A percentile compares a stretch with the other conserved stretches of the same genome.
phyloP scores from a whole-genome alignment of 176 grass and related monocot genomes.

The Hordeum marinum region DNA sequence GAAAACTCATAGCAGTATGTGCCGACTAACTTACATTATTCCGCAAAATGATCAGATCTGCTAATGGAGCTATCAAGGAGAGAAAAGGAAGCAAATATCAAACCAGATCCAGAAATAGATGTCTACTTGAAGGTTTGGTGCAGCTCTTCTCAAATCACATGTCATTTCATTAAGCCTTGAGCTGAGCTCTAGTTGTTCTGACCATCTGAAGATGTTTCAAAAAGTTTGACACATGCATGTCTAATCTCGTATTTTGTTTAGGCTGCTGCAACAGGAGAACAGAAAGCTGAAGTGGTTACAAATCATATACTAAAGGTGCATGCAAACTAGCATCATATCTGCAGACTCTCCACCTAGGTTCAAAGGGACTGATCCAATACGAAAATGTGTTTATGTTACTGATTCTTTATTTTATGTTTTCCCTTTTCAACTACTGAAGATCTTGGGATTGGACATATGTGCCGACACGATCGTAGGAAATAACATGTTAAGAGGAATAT shows the following conservation, averaged over 20 bases:
- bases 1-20: not conserved
- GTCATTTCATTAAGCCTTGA: not conserved
- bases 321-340: not conserved
- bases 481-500: constrained; percentile 86
- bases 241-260: not conserved
- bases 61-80: constrained; percentile 59
- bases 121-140: constrained; percentile 64
- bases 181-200: not conserved
- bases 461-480: constrained; percentile 85
- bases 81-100: constrained; percentile 66
- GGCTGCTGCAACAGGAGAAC: constrained; percentile 61
- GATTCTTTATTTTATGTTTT: not conserved
- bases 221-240: not conserved
- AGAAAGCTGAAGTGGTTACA: constrained; percentile 63
- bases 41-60: constrained; percentile 30
- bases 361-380: not conserved
- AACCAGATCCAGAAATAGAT: constrained; percentile 69
- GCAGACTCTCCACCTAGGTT: not conserved
- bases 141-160: not conserved
- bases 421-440: constrained; percentile 30
- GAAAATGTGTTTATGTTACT: not conserved
- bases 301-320: constrained; percentile 88
- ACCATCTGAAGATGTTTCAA: not conserved
- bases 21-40: constrained; percentile 6
- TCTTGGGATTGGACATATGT: constrained; percentile 82